Evolutionary conservation across 345 rosid species (phyloP), one percentile per base, ranked within the genome.

Genomic region (Durio zibethinus): DNA sequence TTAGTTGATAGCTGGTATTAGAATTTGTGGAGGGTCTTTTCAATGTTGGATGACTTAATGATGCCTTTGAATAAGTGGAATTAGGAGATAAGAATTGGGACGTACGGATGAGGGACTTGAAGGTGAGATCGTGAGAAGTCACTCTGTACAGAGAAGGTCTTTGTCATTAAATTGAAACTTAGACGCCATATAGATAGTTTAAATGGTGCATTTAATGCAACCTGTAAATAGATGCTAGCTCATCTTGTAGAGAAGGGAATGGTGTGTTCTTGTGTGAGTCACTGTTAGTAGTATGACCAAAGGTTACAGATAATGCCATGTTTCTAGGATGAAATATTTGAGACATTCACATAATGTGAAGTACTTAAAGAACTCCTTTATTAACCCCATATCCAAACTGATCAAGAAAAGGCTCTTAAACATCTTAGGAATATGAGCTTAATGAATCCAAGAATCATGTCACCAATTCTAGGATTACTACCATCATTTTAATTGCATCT

Each of bases 11-110:
- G 2, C 10, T 31, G 27, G 23, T 31, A 70, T 48, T 70, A 18
- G 59, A 47, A 50, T 47, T 48, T 52, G 42, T 45, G 73, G 57
- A 69, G 57, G 57, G 2, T 45, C 36, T 16, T 47, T 69, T 9
- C 16, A 40, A 8, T 69, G 7, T 48, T n/a, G 11, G 10, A 31
- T 67, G 53, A 67, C 48, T 23, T 12, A 5, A 42, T 43, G 35
- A 67, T 67, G 33, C 35, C 53, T 67, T 23, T 67, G 33, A 69
- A 45, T 45, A 47, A 69, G 73, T 45, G 73, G 38, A 47, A 47
- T 15, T 25, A 15, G 40, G 38, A 47, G 40, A n/a, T 36, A 36
- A 20, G 25, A 65, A 20, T 65, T 65, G 7, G 27, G 25, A 36
- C 2, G 36, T 33, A 33, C 36, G 4, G 4, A 33, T 33, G 2